Conservation (phyloP, 805 yeast species). For the Ogataea angusta region DNA sequence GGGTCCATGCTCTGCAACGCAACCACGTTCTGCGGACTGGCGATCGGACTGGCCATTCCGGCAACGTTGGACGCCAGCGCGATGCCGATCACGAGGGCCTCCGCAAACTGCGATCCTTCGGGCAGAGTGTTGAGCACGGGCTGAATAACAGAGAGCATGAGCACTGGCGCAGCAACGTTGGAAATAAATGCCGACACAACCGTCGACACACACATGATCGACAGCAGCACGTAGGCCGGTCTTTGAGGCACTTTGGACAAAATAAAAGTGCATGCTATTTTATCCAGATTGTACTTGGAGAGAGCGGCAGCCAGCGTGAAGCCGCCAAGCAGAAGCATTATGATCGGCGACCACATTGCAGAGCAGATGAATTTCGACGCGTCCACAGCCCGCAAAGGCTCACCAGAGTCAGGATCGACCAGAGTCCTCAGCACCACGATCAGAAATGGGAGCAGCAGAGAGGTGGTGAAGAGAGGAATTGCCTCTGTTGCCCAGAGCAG, state of each 20-base stretch:
- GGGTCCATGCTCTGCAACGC: slow-evolving; percentile 88
- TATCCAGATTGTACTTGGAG: slow-evolving; percentile 87
- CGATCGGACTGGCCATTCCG: slow-evolving; percentile 97
- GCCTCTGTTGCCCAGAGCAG: slow-evolving; percentile 95
- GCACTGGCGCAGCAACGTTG: slow-evolving; percentile 95
- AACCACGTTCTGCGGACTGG: slow-evolving; percentile 93
- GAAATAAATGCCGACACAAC: slow-evolving; percentile 94
- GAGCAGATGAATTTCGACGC: slow-evolving; percentile 79
- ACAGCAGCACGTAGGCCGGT: slow-evolving; percentile 71
- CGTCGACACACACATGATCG: slow-evolving; percentile 83
- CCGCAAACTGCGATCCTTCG: slow-evolving; percentile 70
- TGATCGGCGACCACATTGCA: slow-evolving; percentile 94
- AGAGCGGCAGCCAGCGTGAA: slow-evolving; percentile 93
- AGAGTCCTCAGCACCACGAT: slow-evolving; percentile 71
- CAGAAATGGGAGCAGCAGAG: slow-evolving; percentile 76
- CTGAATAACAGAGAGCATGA: slow-evolving; percentile 86
- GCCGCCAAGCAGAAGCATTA: slow-evolving; percentile 87
- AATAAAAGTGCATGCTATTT: slow-evolving; percentile 76
- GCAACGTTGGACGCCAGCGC: slow-evolving; percentile 92
- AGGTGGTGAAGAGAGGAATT: slow-evolving; percentile 86
- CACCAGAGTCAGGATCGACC: slow-evolving; percentile 49
- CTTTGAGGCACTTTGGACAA: slow-evolving; percentile 81
- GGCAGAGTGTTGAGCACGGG: slow-evolving; percentile 85
- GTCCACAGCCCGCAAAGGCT: slow-evolving; percentile 56
- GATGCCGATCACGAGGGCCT: slow-evolving; percentile 83